Base-by-base conservation (phyloP, 768 basidiomycete genomes). In the Boletus edulis region DNA sequence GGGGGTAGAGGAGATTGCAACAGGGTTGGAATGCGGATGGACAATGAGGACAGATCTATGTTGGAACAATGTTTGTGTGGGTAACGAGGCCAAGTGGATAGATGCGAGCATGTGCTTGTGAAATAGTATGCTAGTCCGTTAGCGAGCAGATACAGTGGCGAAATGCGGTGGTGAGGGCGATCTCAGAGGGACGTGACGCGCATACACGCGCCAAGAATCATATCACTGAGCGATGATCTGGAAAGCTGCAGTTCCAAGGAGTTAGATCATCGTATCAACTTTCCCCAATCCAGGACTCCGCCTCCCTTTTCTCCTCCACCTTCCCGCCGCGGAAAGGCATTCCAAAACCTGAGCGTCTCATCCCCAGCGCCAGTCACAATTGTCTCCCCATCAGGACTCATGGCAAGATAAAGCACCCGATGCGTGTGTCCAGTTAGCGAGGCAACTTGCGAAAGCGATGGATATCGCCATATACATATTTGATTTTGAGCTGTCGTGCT, bases 331-430 rank as follows among this genome's bases (percentile, higher is more conserved):
- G 91, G 90, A 66, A 99, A 98, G 0, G 94, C 94, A 69, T 94
- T 96, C 96, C 96, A 98, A 72, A 98, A 98, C 58, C 94, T 74
- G 50, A 99, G 74, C 4, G 96, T 99, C 75, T 98, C 96, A 70
- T 99, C 96, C 0, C 96, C 96, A 0, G 96, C 96, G 15, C 96
- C 96, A 0, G 95, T 98, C 27, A 98, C 97, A 58, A 98, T 98
- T 1, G 95, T 98, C 74, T 96, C 93, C 17, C 95, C 94, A 62
- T 97, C 95, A 0, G 95, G 95, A 65, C 87, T 91, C 91, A 95
- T 94, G 4, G 95, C 95, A n/a, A 98, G 85, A 69, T 96, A 96
- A 32, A 98, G 77, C 17, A 99, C 96, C 45, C 96, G 90, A 68
- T 90, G 91, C 0, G 94, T 92, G 68, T 99, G 96, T 9, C 96